These are phyloP conservation scores for Viola odorata DNA, from an alignment of 345 rosid genomes.

Conservation along the genomic window DNA sequence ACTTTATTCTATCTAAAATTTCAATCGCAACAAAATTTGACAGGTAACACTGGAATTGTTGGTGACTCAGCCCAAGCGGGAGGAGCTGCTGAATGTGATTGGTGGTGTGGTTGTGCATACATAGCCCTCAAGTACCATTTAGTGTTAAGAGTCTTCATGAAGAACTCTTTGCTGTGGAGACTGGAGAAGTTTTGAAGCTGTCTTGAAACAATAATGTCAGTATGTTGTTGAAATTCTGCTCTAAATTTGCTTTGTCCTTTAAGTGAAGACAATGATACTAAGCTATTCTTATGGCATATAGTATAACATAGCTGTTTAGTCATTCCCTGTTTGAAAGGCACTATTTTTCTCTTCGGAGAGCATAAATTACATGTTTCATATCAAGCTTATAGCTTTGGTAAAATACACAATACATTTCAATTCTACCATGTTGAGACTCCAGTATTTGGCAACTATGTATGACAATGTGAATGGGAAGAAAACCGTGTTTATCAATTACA, in stretches of 20 bases:
- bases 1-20: neutral
- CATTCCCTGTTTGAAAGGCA: no score
- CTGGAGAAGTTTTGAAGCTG: no score
- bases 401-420: no score
- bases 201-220: neutral
- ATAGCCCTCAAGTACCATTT: slow-evolving; percentile 8
- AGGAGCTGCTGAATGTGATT: slow-evolving; percentile 42
- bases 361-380: no score
- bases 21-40: neutral
- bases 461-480: no score
- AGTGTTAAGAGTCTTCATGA: neutral
- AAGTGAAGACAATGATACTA: neutral
- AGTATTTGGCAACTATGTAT: no score
- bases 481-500: neutral
- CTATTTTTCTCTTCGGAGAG: no score
- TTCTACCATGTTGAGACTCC: no score
- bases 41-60: slow-evolving; percentile 69
- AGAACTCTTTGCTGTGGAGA: neutral
- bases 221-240: neutral
- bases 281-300: no score
- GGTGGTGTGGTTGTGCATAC: slow-evolving; percentile 33
- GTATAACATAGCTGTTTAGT: no score
- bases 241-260: neutral
- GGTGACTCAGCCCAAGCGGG: slow-evolving; percentile 37
- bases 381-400: no score